Evolutionary conservation across 495 filamentous ascomycete species (phyloP).

Genomic region (Talaromyces ruber): DNA sequence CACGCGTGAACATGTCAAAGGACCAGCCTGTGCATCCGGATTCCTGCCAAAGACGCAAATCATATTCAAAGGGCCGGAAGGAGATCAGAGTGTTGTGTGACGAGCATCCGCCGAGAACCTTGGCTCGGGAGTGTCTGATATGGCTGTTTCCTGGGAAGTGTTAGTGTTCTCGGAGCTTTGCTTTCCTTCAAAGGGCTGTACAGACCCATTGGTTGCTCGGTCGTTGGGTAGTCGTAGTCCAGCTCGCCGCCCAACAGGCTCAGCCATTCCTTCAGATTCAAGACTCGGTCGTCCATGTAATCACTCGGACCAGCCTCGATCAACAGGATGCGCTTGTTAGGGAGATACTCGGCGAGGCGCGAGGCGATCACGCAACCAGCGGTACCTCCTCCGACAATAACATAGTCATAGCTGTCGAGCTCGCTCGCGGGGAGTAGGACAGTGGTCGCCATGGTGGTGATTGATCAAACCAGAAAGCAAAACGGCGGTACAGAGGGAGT

Average conservation of each 20-base stretch:
- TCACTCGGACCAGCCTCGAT: conserved; percentile 58
- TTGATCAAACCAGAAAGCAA: not conserved
- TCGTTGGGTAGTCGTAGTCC: conserved; percentile 81
- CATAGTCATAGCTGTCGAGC: conserved; percentile 68
- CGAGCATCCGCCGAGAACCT: conserved; percentile 79
- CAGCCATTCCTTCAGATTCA: conserved; percentile 75
- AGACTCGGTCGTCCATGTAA: conserved; percentile 58
- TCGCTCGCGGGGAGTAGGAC: conserved; percentile 49
- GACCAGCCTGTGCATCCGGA: conserved; percentile 70
- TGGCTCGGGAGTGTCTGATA: conserved; percentile 77
- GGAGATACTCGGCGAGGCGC: conserved; percentile 57
- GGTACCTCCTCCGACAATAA: conserved; percentile 81
- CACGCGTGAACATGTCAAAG: conserved; percentile 67
- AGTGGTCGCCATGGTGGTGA: conserved; percentile 45
- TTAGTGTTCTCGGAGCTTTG: conserved; percentile 1
- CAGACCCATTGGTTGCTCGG: conserved; percentile 70
- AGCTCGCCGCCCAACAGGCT: conserved; percentile 69
- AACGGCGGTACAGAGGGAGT: not conserved
- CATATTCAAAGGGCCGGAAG: conserved; percentile 75
- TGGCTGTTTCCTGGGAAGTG: conserved; percentile 57
- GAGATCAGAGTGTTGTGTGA: conserved; percentile 83
- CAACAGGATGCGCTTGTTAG: conserved; percentile 54
- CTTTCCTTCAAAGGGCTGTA: not conserved
- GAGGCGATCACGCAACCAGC: conserved; percentile 81
- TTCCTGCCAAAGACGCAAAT: conserved; percentile 63